phyloP scores from a whole-genome alignment of 2,329 filamentous ascomycete genomes.

The Penicillium sp. region DNA sequence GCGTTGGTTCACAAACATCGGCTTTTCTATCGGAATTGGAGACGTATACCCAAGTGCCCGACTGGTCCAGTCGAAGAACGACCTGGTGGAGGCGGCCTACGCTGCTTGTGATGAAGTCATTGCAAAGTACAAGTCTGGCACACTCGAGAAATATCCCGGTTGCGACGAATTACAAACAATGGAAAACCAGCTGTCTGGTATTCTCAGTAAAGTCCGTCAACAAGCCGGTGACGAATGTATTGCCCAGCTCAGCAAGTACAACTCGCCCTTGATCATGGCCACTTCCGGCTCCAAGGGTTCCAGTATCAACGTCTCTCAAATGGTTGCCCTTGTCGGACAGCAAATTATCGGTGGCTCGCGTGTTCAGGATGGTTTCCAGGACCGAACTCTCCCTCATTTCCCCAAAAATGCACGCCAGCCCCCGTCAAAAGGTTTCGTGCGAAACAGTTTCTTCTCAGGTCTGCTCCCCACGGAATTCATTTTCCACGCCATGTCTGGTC shows the following conservation, averaged over 20 bases:
- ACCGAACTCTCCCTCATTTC: slow-evolving; percentile 90
- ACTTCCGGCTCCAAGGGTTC: slow-evolving; percentile 96
- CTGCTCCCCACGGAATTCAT: slow-evolving; percentile 87
- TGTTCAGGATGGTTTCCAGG: slow-evolving; percentile 93
- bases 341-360: slow-evolving; percentile 93
- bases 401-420: slow-evolving; percentile 86
- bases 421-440: slow-evolving; percentile 93
- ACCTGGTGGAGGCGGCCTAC: slow-evolving; percentile 72
- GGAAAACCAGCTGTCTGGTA: slow-evolving; percentile 84
- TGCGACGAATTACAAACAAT: slow-evolving; percentile 88
- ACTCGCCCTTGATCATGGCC: slow-evolving; percentile 93
- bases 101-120: slow-evolving; percentile 77
- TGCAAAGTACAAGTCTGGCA: slow-evolving; percentile 69
- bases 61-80: slow-evolving; percentile 66
- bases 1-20: slow-evolving; percentile 78
- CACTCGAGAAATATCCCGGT: slow-evolving; percentile 77
- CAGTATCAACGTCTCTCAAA: slow-evolving; percentile 96
- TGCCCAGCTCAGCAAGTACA: slow-evolving; percentile 79
- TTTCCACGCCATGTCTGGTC: slow-evolving; percentile 96
- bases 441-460: slow-evolving; percentile 94
- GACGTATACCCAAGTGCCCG: slow-evolving; percentile 80
- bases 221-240: slow-evolving; percentile 89
- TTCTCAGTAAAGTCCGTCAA: slow-evolving; percentile 85
- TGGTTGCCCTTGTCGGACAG: slow-evolving; percentile 95
- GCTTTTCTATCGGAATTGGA: slow-evolving; percentile 92